Percentiles rank a stretch among this genome's conserved stretches.
Conservation (phyloP, 805 yeast genomes). For the Zygosaccharomyces lentus region DNA sequence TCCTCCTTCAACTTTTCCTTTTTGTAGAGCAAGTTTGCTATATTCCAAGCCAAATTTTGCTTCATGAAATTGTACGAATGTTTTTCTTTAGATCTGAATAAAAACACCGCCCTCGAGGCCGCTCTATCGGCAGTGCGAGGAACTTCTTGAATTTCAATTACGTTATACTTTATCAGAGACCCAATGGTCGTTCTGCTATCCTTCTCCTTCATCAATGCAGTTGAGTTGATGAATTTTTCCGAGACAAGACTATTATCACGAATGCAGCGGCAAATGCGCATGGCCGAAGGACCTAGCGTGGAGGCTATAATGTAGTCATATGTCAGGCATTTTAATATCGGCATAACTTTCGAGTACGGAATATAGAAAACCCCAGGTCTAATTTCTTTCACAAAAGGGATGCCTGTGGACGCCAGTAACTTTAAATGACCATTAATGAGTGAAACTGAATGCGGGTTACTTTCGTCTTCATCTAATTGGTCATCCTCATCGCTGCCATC, state of each 20-base stretch:
- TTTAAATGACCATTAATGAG: conserved; percentile 63
- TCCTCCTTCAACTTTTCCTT: conserved; percentile 54
- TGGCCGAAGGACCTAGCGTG: conserved; percentile 60
- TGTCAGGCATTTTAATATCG: conserved; percentile 44
- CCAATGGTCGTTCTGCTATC: conserved; percentile 70
- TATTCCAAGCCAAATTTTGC: conserved; percentile 45
- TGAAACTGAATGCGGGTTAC: conserved; percentile 30
- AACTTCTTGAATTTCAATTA: conserved; percentile 86
- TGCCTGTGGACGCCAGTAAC: conserved; percentile 46
- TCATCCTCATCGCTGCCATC: conserved; percentile 31
- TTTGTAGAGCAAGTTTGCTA: conserved; percentile 46
- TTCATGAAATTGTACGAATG: conserved; percentile 46
- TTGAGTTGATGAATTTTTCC: conserved; percentile 74
- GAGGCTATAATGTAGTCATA: conserved; percentile 56
- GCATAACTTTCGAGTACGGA: conserved; percentile 53
- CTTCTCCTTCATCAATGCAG: conserved; percentile 71
- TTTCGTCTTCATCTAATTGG: conserved; percentile 35
- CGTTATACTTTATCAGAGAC: conserved; percentile 60
- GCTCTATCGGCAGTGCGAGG: conserved; percentile 90
- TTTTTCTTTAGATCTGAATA: conserved; percentile 66
- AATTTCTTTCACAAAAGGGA: conserved; percentile 59
- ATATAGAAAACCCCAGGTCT: conserved; percentile 55
- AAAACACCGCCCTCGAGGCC: conserved; percentile 79
- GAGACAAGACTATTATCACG: conserved; percentile 68
- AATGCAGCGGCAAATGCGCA: conserved; percentile 74